Conservation (phyloP, 1,284 basidiomycete species). For the Phaffia rhodozyma region DNA sequence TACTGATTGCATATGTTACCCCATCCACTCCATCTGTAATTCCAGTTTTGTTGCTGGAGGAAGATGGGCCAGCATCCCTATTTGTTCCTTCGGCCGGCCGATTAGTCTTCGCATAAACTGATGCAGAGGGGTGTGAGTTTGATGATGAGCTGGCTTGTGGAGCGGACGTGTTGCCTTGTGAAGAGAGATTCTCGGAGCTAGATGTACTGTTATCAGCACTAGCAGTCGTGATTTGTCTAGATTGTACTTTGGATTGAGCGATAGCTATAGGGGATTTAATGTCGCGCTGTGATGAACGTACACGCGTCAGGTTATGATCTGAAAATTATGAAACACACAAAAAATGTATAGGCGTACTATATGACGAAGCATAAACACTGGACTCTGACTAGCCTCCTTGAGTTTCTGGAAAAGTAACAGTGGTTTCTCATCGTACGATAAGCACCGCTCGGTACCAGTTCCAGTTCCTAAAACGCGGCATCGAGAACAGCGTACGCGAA, state of each 20-base stretch:
- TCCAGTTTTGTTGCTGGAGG: too few relatives aligned
- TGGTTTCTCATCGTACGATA: constrained; percentile 97
- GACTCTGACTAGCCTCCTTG: constrained; percentile 93
- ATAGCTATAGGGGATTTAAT: constrained; percentile 93
- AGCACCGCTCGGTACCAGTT: constrained; percentile 63
- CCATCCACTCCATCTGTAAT: constrained; percentile 21
- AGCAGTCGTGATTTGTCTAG: constrained; percentile 29
- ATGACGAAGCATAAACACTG: constrained; percentile 97
- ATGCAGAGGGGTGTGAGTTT: too few relatives aligned
- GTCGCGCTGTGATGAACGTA: constrained; percentile 40
- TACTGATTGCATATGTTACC: constrained; percentile 73
- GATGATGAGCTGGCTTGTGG: too few relatives aligned
- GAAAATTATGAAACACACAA: neutral
- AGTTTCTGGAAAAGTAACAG: constrained; percentile 91
- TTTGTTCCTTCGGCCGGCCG: neutral
- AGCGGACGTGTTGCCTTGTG: too few relatives aligned
- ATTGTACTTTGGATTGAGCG: constrained; percentile 82
- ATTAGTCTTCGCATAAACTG: too few relatives aligned
- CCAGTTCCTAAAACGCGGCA: neutral
- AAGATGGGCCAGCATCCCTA: constrained; percentile 1
- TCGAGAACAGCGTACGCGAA: neutral
- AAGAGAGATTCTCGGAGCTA: neutral
- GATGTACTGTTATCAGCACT: constrained; percentile 7
- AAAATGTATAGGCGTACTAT: constrained; percentile 47
- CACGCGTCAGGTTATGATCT: neutral